These are phyloP conservation scores for Ogataea zsoltii DNA, from an alignment of 805 yeast species.

Conservation along the genomic window DNA sequence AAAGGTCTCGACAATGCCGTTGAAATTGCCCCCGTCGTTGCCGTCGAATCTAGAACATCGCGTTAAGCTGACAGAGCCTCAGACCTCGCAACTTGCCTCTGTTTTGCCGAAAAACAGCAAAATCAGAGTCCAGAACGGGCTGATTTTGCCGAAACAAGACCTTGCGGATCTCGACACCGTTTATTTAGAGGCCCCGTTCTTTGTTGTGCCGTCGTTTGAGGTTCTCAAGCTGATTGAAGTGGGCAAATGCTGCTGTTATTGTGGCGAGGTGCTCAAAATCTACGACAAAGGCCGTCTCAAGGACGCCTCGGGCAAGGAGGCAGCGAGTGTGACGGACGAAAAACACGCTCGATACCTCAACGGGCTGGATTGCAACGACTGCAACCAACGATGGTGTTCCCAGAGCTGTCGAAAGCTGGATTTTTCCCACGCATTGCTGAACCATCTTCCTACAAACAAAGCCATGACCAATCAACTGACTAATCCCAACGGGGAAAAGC, in stretches of 20 bases:
- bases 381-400: conserved; percentile 34
- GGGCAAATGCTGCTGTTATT: conserved; percentile 35
- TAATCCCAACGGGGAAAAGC: conserved; percentile 10
- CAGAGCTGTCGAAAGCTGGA: conserved; percentile 29
- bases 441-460: conserved; percentile 33
- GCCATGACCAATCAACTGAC: conserved; percentile 26
- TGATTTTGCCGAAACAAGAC: conserved; percentile 9
- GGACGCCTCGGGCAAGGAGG: conserved; percentile 13
- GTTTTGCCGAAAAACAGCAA: conserved; percentile 15
- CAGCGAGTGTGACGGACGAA: conserved; percentile 18
- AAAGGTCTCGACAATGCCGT: conserved; percentile 13
- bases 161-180: conserved; percentile 21
- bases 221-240: conserved; percentile 25
- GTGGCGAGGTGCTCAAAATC: conserved; percentile 34
- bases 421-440: conserved; percentile 26
- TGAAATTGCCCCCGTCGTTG: conserved; percentile 17
- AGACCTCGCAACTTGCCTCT: background rate
- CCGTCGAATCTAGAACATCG: background rate
- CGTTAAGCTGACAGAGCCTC: background rate
- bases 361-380: conserved; percentile 34
- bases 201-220: conserved; percentile 29
- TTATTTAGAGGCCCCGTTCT: conserved; percentile 33
- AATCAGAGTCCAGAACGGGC: conserved; percentile 12
- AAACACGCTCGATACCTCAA: conserved; percentile 30
- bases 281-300: conserved; percentile 33